Evolutionary conservation across 106 monocot species (phyloP).

Genomic region (Iris macrosiphon): DNA sequence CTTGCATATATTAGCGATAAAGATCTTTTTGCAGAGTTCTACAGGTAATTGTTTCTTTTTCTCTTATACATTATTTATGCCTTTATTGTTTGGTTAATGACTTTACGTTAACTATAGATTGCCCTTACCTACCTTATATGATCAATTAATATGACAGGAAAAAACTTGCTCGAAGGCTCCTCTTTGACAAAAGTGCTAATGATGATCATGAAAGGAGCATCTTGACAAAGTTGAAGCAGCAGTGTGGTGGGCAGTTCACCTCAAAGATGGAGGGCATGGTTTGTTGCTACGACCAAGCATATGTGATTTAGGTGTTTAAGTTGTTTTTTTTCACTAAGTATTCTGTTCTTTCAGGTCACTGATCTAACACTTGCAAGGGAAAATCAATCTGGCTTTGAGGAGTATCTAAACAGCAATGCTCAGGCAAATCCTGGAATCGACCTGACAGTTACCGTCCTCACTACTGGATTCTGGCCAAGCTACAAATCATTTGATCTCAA

Average conservation of each 20-base stretch:
- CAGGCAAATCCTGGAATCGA: constrained; percentile 76
- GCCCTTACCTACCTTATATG: not conserved
- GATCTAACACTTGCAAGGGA: constrained; percentile 92
- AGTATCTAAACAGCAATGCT: constrained; percentile 53
- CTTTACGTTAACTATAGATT: not conserved
- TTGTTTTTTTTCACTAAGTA: not conserved
- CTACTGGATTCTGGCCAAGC: constrained; percentile 97
- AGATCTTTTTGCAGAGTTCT: constrained; percentile 67
- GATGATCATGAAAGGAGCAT: constrained; percentile 77
- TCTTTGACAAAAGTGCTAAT: constrained; percentile 67
- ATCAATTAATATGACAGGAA: constrained; percentile 34
- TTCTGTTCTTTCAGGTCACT: constrained; percentile 47
- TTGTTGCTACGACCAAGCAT: constrained; percentile 5
- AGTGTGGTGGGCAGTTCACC: constrained; percentile 72
- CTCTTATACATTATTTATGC: not conserved
- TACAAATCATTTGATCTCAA: constrained; percentile 95
- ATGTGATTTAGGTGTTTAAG: constrained; percentile 1
- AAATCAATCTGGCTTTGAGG: constrained; percentile 81
- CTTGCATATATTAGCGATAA: constrained; percentile 63
- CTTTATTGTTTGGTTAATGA: not conserved
- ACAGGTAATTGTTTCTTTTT: constrained; percentile 23
- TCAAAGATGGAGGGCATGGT: constrained; percentile 93
- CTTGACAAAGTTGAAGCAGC: constrained; percentile 72
- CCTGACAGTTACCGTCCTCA: constrained; percentile 85
- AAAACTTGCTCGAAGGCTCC: constrained; percentile 61